A percentile compares a stretch with the other conserved stretches of the same genome.
These are phyloP conservation scores for Millerago galiae DNA, from an alignment of 805 yeast species.

Conservation along the genomic window DNA sequence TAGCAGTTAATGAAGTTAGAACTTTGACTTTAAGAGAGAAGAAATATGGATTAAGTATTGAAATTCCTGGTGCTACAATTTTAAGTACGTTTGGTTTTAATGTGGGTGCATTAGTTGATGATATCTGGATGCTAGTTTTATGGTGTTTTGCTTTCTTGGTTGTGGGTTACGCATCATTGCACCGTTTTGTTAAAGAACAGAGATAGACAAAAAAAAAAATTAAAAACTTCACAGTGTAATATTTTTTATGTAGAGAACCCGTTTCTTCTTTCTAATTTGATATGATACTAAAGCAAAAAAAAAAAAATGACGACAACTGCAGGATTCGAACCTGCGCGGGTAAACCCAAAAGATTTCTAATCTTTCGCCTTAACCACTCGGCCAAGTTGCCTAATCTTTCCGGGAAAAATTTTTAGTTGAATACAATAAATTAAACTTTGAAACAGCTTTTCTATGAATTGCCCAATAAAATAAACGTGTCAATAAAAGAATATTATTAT, in stretches of 20 bases:
- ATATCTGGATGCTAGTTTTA: slow-evolving; percentile 51
- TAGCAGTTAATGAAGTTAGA: slow-evolving; percentile 88
- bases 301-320: slow-evolving; percentile 55
- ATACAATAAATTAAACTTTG: background rate
- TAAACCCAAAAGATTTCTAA: slow-evolving; percentile 54
- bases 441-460: too few species aligned
- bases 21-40: slow-evolving; percentile 77
- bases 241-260: background rate
- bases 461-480: too few species aligned
- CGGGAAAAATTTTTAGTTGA: background rate
- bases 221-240: background rate
- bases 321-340: slow-evolving; percentile 68
- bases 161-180: slow-evolving; percentile 71
- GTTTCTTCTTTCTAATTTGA: background rate
- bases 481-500: too few species aligned
- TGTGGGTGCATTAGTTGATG: slow-evolving; percentile 67
- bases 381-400: slow-evolving; percentile 37
- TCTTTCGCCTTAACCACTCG: slow-evolving; percentile 67
- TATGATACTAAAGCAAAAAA: background rate
- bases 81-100: slow-evolving; percentile 92
- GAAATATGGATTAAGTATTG: slow-evolving; percentile 89
- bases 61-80: slow-evolving; percentile 97
- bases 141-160: slow-evolving; percentile 54
- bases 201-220: slow-evolving; percentile 21
- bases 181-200: slow-evolving; percentile 67